These are phyloP conservation scores for Sclerotinia trifoliorum DNA, from an alignment of 2,329 filamentous ascomycete genomes.

Conservation along the genomic window DNA sequence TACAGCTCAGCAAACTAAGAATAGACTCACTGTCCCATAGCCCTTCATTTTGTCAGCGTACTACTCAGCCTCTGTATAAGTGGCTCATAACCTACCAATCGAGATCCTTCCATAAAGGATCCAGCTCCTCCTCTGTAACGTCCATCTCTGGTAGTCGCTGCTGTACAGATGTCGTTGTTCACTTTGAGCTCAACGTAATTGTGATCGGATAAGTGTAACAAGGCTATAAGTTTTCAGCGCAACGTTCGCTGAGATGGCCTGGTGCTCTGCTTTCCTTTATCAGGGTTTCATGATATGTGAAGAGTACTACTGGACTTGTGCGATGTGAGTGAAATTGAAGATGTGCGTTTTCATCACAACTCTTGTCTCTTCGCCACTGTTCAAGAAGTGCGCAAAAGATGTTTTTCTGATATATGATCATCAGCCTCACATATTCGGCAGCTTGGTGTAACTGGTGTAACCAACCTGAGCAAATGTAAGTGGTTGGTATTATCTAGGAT, in stretches of 20 bases:
- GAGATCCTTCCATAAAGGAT: conserved; percentile 38
- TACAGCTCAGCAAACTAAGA: conserved; percentile 61
- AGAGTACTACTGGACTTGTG: not conserved
- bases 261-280: not conserved
- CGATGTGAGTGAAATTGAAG: not conserved
- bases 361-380: not conserved
- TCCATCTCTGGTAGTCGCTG: conserved; percentile 43
- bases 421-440: conserved; percentile 18
- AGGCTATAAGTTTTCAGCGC: conserved; percentile 7
- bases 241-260: conserved; percentile 9
- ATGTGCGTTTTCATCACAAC: conserved; percentile 1
- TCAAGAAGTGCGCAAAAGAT: not conserved
- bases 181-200: not conserved
- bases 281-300: conserved; percentile 7
- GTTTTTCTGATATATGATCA: not conserved
- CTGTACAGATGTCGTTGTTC: not conserved
- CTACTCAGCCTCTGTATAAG: conserved; percentile 16
- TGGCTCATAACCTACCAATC: conserved; percentile 35
- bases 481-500: conserved; percentile 1
- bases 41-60: conserved; percentile 45
- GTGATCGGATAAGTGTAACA: conserved; percentile 8
- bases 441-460: not conserved
- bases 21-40: conserved; percentile 63
- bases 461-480: not conserved
- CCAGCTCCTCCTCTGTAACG: conserved; percentile 49